These are phyloP conservation scores for Grigorovia yakushimaensis DNA, from an alignment of 805 yeast species.

Conservation along the genomic window DNA sequence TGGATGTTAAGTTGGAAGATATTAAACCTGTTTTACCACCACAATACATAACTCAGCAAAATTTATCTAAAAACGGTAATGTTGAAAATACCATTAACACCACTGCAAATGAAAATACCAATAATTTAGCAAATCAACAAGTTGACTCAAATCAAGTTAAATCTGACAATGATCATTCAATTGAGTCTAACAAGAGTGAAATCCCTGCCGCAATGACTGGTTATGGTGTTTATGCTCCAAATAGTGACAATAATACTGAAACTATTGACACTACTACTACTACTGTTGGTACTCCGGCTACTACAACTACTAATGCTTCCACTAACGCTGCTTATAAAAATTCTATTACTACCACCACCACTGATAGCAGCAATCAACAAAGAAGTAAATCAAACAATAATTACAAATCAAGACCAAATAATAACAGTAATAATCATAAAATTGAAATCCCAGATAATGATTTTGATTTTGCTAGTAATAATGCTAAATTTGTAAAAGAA, in stretches of 20 bases:
- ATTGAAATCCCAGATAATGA: conserved; percentile 43
- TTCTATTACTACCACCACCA: neutral
- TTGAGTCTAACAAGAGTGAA: conserved; percentile 10
- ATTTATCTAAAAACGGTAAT: too few species aligned
- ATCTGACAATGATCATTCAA: conserved; percentile 5
- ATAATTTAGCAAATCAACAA: neutral
- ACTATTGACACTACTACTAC: neutral
- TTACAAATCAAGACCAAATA: neutral
- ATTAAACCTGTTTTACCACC: conserved; percentile 43
- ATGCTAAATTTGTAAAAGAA: conserved; percentile 59
- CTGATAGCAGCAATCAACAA: neutral
- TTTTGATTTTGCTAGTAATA: conserved; percentile 67
- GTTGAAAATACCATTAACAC: neutral
- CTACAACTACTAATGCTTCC: neutral
- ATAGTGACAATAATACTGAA: conserved; percentile 2
- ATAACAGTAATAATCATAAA: conserved; percentile 5
- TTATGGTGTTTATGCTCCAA: conserved; percentile 27
- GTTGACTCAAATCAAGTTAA: neutral
- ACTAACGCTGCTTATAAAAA: neutral
- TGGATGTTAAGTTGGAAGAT: conserved; percentile 60
- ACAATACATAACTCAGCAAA: neutral
- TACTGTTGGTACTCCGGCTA: neutral
- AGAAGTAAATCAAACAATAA: neutral
- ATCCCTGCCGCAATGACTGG: conserved; percentile 30
- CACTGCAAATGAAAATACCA: neutral